A percentile compares a stretch with the other conserved stretches of the same genome.
These are phyloP conservation scores for Patellifolia procumbens DNA, from an alignment of 179 eudicot genomes.

Conservation along the genomic window DNA sequence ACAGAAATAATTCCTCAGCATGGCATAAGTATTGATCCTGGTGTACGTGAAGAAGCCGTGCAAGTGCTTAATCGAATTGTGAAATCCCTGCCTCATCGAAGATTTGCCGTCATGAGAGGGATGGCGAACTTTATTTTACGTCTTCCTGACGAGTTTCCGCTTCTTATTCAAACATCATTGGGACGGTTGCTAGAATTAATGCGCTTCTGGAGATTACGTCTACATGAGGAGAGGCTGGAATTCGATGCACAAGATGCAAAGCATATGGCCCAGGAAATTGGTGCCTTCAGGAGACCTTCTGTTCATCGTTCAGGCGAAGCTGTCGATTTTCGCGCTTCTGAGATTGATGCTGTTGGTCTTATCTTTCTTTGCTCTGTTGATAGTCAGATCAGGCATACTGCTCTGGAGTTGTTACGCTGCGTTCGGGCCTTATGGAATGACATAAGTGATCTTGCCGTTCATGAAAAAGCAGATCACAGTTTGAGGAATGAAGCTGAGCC, in stretches of 20 bases:
- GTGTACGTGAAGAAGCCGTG: conserved; percentile 98
- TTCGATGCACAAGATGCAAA: conserved; percentile 63
- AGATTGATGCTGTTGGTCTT: conserved; percentile 97
- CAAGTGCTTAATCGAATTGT: conserved; percentile 96
- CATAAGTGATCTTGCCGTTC: conserved; percentile 66
- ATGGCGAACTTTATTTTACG: conserved; percentile 92
- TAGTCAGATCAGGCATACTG: conserved; percentile 96
- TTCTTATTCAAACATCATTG: conserved; percentile 93
- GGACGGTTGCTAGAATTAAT: conserved; percentile 88
- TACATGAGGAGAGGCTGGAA: conserved; percentile 73
- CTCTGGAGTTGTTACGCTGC: conserved; percentile 91
- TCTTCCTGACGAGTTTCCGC: conserved; percentile 97
- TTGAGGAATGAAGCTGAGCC: conserved; percentile 81
- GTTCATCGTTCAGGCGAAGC: conserved; percentile 84
- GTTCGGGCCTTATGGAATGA: conserved; percentile 95
- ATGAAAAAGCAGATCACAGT: conserved; percentile 59
- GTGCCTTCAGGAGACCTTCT: conserved; percentile 72
- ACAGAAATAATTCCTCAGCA: conserved; percentile 98
- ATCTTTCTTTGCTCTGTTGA: conserved; percentile 95
- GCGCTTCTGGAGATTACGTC: conserved; percentile 95
- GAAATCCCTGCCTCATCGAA: conserved; percentile 90
- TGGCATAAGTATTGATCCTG: conserved; percentile 99
- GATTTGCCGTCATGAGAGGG: conserved; percentile 98
- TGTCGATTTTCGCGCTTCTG: conserved; percentile 88
- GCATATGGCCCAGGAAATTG: conserved; percentile 51